phyloP scores from a whole-genome alignment of 164 flowering plant genomes.

The Berberis vulgaris region DNA sequence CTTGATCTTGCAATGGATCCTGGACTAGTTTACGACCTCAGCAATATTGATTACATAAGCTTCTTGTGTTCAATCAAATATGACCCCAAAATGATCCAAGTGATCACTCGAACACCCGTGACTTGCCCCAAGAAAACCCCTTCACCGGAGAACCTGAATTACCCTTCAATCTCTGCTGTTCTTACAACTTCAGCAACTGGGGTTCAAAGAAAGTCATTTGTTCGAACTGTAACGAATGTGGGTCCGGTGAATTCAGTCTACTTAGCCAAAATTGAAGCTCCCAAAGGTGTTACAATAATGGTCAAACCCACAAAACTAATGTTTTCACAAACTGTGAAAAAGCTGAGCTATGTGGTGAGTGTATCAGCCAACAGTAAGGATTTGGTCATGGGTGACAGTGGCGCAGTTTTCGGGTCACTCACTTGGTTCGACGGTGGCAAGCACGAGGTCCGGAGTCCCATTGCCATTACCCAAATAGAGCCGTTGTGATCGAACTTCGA shows the following conservation, averaged over 20 bases:
- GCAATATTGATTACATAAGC: constrained; percentile 41
- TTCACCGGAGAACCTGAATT: constrained; percentile 61
- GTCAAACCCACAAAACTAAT: constrained; percentile 61
- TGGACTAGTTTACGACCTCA: constrained; percentile 63
- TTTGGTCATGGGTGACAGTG: constrained; percentile 46
- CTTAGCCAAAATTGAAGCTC: constrained; percentile 27
- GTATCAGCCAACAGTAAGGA: constrained; percentile 37
- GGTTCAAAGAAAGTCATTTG: constrained; percentile 32
- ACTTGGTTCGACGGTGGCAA: constrained; percentile 68
- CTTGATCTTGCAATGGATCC: constrained; percentile 72
- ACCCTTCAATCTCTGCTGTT: constrained; percentile 64
- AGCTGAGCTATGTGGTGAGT: constrained; percentile 45
- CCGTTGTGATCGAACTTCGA: constrained; percentile 28
- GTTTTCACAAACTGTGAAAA: constrained; percentile 40
- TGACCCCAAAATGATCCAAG: constrained; percentile 47
- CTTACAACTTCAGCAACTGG: constrained; percentile 28
- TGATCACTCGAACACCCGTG: constrained; percentile 41
- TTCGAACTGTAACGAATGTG: constrained; percentile 68
- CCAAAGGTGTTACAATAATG: constrained; percentile 50
- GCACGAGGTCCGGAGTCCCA: constrained; percentile 77
- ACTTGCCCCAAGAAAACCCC: constrained; percentile 39
- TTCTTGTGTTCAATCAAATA: constrained; percentile 68
- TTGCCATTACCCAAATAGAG: constrained; percentile 49
- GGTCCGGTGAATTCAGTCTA: constrained; percentile 56
- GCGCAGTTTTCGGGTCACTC: constrained; percentile 62